Base-by-base conservation (phyloP, 2,329 filamentous ascomycete genomes). In the Alternaria novae-zelandiae region DNA sequence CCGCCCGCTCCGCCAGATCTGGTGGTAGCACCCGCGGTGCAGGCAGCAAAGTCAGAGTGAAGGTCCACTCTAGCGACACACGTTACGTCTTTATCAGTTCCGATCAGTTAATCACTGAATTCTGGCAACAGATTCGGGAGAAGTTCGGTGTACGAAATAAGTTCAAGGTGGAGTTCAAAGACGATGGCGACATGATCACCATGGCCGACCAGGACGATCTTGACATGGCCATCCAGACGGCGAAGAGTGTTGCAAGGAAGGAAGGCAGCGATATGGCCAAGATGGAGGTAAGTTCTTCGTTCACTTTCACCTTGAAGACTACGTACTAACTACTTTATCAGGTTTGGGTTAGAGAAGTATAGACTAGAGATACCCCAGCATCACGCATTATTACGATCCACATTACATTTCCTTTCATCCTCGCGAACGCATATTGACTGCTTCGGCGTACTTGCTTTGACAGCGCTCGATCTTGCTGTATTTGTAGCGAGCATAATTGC, bases 141-240 rank as follows among this genome's bases (percentile, higher is more conserved):
- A 99, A 99, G 82, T 97, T 98, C 75, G 90, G 87, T 13, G 85
- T 97, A 59, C 84, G 87, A 59, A 83, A 90, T 65, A 88, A 88
- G 61, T 95, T 97, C 83, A 96, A 94, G 85, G 90, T 97, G 81
- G 96, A 96, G 84, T 88, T 94, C 71, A 88, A 87, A 74, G 93
- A 96, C 67, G 96, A 98, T 71, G 91, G 93, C 70, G 95, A 98
- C 75, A 95, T 97, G 91, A 96, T 99, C 75, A 97, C 95, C 30
- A 91, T 99, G 88, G 94, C 91, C 28, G 96, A 99, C 79, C 93
- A 97, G 80, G 96, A 99, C 75, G 96, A 99, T 82, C 82, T 97
- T 66, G 94, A 98, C 54, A 92, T 97, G 89, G 89, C 93, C 26
- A 86, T 98, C 57, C 86, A 88, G 78, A 87, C 84, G 50, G 89